Conservation (phyloP, 495 filamentous ascomycete genomes). For the Neurospora sp. region DNA sequence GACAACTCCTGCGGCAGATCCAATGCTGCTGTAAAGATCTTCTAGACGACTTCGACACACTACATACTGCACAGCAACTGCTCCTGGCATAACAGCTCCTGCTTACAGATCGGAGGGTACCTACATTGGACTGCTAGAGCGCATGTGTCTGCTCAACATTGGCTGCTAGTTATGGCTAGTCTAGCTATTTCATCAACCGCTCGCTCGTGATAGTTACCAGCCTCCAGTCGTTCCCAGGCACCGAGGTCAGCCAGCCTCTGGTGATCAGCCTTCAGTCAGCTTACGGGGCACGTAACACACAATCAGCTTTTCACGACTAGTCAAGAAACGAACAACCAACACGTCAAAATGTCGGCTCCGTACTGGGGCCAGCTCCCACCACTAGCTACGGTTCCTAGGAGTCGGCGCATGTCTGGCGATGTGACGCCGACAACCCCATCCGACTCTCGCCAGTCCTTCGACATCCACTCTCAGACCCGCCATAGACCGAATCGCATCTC, state of each 20-base stretch:
- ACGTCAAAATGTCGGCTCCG: constrained; percentile 28
- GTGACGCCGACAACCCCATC: constrained; percentile 15
- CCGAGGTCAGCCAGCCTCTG: neutral
- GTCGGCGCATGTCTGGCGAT: constrained; percentile 34
- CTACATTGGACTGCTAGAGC: constrained; percentile 18
- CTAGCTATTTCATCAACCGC: neutral
- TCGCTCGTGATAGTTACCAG: neutral
- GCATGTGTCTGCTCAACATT: constrained; percentile 41
- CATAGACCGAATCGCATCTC: constrained; percentile 31
- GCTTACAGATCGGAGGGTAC: neutral
- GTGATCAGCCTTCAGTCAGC: neutral
- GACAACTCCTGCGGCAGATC: neutral
- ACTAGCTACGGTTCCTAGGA: constrained; percentile 14
- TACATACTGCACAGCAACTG: neutral
- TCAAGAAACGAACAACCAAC: constrained; percentile 15
- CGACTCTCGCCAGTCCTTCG: constrained; percentile 33
- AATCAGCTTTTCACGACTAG: neutral
- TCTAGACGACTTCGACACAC: neutral
- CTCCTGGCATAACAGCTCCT: neutral
- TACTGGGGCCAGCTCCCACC: constrained; percentile 36
- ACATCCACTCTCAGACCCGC: constrained; percentile 23
- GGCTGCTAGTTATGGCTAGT: constrained; percentile 13
- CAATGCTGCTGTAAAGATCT: neutral
- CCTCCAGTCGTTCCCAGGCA: neutral
- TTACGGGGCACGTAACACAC: neutral